A percentile compares a stretch with the other conserved stretches of the same genome.
phyloP scores from a whole-genome alignment of 768 basidiomycete genomes.

The Termitomyces sp. region DNA sequence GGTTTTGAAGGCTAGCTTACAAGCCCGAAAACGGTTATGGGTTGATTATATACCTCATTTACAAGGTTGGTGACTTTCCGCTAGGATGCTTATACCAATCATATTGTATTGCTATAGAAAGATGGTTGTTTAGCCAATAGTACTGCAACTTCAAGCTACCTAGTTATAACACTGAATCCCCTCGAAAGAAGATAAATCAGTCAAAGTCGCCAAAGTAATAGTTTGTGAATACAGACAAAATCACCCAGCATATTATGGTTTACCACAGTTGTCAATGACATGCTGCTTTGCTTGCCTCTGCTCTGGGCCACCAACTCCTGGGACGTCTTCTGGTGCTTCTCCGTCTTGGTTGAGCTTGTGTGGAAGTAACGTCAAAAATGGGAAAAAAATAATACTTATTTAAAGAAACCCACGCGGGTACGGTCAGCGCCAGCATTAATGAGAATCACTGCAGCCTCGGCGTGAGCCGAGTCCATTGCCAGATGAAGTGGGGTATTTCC shows the following conservation, averaged over 20 bases:
- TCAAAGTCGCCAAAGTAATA: not conserved
- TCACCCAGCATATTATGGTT: constrained; percentile 25
- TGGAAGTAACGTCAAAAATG: constrained; percentile 12
- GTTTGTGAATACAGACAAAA: not conserved
- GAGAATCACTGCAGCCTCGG: constrained; percentile 81
- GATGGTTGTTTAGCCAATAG: not conserved
- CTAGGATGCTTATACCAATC: not conserved
- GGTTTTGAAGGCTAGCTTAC: constrained; percentile 17
- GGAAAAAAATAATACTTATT: constrained; percentile 9
- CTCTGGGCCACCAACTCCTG: constrained; percentile 87
- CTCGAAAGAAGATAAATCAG: not conserved
- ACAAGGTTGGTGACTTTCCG: no score
- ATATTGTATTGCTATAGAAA: no score
- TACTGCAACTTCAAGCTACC: not conserved
- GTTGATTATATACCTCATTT: not conserved
- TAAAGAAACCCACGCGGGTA: constrained; percentile 54
- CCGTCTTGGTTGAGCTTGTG: constrained; percentile 76
- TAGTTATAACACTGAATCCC: no score
- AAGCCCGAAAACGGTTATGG: no score
- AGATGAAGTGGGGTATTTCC: constrained; percentile 97
- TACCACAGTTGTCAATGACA: constrained; percentile 69
- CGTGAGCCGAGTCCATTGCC: constrained; percentile 95
- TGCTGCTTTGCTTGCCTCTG: constrained; percentile 76
- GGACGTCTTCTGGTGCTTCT: constrained; percentile 81
- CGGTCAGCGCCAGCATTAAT: constrained; percentile 97